Percentiles rank a stretch among this genome's conserved stretches.
These are phyloP conservation scores for Irpex lacteus DNA, from an alignment of 1,284 basidiomycete species.

Conservation along the genomic window DNA sequence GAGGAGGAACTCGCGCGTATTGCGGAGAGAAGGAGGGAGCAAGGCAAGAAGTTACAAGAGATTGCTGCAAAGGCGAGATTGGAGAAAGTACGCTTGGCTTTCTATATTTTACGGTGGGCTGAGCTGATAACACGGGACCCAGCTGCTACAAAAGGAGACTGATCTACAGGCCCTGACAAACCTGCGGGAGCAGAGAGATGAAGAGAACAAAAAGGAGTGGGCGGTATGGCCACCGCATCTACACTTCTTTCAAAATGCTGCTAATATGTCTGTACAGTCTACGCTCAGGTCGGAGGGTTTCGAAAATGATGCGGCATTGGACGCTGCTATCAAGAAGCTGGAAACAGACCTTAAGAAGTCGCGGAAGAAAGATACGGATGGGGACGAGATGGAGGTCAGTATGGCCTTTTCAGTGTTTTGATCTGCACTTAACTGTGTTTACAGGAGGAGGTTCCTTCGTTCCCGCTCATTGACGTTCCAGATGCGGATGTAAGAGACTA, in stretches of 20 bases:
- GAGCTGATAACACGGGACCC: neutral
- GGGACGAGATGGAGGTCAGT: conserved; percentile 44
- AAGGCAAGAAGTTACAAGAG: conserved; percentile 87
- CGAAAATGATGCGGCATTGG: conserved; percentile 43
- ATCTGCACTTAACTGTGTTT: neutral
- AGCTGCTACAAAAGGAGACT: conserved; percentile 81
- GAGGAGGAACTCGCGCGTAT: conserved; percentile 85
- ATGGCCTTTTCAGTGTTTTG: neutral
- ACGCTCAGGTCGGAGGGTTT: conserved; percentile 74
- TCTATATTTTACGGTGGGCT: neutral
- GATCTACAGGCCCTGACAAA: conserved; percentile 74
- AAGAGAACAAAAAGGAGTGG: conserved; percentile 79
- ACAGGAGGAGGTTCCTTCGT: conserved; percentile 79
- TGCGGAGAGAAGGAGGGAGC: conserved; percentile 80
- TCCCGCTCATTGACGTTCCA: conserved; percentile 87
- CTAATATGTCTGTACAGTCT: conserved; percentile 42
- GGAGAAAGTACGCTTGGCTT: conserved; percentile 66
- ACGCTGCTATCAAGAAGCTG: conserved; percentile 36
- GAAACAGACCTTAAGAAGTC: conserved; percentile 38
- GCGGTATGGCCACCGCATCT: conserved; percentile 37
- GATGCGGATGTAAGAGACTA: conserved; percentile 70
- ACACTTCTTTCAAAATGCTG: neutral
- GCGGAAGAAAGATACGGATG: conserved; percentile 55
- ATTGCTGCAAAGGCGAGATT: conserved; percentile 84
- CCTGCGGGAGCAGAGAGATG: conserved; percentile 63